Base-by-base conservation (phyloP, 2,329 filamentous ascomycete genomes). In the Microdochium bolleyi region DNA sequence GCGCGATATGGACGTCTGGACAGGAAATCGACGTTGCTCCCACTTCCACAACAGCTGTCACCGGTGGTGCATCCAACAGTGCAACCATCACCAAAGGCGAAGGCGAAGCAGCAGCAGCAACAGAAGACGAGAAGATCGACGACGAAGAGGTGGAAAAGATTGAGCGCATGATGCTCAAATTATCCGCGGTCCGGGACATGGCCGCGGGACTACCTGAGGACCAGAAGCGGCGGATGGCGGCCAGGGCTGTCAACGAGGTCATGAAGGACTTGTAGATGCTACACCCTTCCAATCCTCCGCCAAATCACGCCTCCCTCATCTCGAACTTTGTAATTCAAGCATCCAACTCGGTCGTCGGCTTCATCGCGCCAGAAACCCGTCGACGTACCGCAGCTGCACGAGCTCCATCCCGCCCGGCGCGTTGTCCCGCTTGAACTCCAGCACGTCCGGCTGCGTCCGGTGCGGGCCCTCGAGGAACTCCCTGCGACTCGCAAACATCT, bases 111-210 rank as follows among this genome's bases (percentile, higher is more conserved):
- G 14, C 37, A 41, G 19, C 37, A 19, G 37, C 4, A 58, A 53
- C 37, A n/a, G 61, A 66, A 19, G 70, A 70, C 7, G 70, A 71
- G 19, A 68, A 73, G 3, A 52, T 74, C 2, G 69, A 67, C 16
- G 73, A 76, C 0, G 72, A 78, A 3, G 78, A 82, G 32, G 73
- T 87, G 16, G 74, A 77, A 60, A 79, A 81, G 63, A 63, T 87
- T 27, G 82, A 85, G 60, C 68, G 70, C 51, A 80, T 87, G 77
- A 85, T 87, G 80, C 68, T 74, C 50, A 84, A 80, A 65, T 69
- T 88, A 55, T 80, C 82, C 65, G 81, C 81, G 1, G 80, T 80
- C 9, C 69, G 75, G 61, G 82, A 86, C 52, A 75, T 81, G 57
- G 81, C 76, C 27, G 76, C 79, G 13, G 80, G 79, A 9, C 62